Base-by-base conservation (phyloP, 176 grass and related monocot genomes). In the Paspalum vaginatum region DNA sequence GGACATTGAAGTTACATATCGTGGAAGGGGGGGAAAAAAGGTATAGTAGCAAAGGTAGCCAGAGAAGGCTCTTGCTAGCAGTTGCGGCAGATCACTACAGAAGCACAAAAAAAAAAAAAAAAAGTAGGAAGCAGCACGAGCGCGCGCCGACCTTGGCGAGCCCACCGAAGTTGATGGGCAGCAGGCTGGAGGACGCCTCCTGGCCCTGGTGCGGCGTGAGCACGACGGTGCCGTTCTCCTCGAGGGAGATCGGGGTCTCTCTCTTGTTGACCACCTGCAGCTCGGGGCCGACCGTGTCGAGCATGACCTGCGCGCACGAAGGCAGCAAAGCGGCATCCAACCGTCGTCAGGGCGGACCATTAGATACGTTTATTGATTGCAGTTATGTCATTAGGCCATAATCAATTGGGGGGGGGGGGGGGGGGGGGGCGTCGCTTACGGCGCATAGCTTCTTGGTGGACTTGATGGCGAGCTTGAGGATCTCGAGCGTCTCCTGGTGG, bases 401-500 rank as follows among this genome's bases (percentile, higher is more conserved):
- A 58, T 24, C 56, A 25, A 58, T 58, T 3, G 20, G n/a, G 5
- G 51, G 3, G 16, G 16, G 16, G 5, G 6, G 49, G 0, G 42
- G 42, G 0, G 7, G 42, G 42, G 0, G 42, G 42, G 6, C 8
- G 46, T 48, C 0, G 68, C 88, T 87, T 80, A 96, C 97, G 5
- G 93, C 93, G 58, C 97, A 99, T 4, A 99, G 86, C 79, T 91
- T 99, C 85, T 99, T 99, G 79, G 93, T 93, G 87, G 84, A 63
- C 79, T 96, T 99, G 78, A 96, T 88, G 52, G 93, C 93, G 83
- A 86, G 39, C 85, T 96, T 99, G 45, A 99, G 97, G 83, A 91
- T 99, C 82, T 93, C 91, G 56, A 99, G 83, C 9, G 93, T 99
- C 70, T 96, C 86, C 93, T 99, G 97, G 83, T 99, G 97, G 84